Conservation (phyloP, 2,329 filamentous ascomycete species). For the Phyllosticta citrichinensis region DNA sequence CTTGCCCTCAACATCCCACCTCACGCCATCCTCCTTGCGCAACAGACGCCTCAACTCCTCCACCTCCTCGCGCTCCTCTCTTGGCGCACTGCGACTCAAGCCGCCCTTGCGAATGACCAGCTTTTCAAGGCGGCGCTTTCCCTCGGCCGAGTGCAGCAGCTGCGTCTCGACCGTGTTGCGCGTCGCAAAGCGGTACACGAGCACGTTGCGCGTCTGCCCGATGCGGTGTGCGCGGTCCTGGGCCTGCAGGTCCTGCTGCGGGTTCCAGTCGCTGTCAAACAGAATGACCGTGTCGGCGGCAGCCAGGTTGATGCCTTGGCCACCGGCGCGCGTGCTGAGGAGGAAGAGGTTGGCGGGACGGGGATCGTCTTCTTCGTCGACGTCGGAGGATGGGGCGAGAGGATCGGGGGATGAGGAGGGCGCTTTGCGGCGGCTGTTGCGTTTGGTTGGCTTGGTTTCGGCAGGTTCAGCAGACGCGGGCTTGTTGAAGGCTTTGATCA, state of each 20-base stretch:
- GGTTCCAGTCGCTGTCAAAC: slow-evolving; percentile 89
- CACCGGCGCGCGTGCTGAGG: slow-evolving; percentile 81
- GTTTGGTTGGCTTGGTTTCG: not conserved
- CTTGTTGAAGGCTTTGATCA: slow-evolving; percentile 41
- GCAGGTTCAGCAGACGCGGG: slow-evolving; percentile 16
- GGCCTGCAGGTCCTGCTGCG: slow-evolving; percentile 91
- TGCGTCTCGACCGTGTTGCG: slow-evolving; percentile 87
- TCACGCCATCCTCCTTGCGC: slow-evolving; percentile 57
- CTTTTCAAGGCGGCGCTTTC: slow-evolving; percentile 85
- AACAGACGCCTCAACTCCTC: slow-evolving; percentile 38
- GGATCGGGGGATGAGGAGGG: not conserved
- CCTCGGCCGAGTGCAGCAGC: slow-evolving; percentile 76
- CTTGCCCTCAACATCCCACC: slow-evolving; percentile 41
- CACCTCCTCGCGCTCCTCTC: slow-evolving; percentile 32
- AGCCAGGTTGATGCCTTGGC: slow-evolving; percentile 89
- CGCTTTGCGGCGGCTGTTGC: not conserved
- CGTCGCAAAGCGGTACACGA: slow-evolving; percentile 89
- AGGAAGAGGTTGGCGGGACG: slow-evolving; percentile 63
- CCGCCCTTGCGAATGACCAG: slow-evolving; percentile 87
- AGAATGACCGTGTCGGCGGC: slow-evolving; percentile 87
- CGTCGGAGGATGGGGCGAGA: not conserved
- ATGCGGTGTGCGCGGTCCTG: slow-evolving; percentile 94
- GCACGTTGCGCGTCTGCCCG: slow-evolving; percentile 81
- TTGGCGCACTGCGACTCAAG: slow-evolving; percentile 44
- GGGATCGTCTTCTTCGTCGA: slow-evolving; percentile 36